phyloP scores from a whole-genome alignment of 2,329 filamentous ascomycete genomes.

The Pestalotiopsis sp. region DNA sequence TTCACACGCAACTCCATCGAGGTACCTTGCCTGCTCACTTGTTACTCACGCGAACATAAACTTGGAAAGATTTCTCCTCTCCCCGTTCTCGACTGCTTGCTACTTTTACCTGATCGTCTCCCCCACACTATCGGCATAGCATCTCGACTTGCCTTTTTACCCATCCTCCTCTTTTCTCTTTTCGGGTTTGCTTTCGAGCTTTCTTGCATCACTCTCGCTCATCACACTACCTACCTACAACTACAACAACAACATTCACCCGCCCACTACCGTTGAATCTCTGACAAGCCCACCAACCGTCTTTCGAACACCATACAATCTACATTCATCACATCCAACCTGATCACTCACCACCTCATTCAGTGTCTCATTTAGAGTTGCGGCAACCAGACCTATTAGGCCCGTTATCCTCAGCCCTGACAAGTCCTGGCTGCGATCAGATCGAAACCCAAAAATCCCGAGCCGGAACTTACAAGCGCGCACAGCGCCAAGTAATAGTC shows the following conservation, averaged over 20 bases:
- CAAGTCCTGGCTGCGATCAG: neutral
- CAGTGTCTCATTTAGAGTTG: slow-evolving; percentile 1
- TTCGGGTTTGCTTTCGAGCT: neutral
- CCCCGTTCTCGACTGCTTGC: neutral
- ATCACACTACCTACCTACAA: neutral
- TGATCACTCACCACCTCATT: neutral
- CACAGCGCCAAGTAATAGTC: slow-evolving; percentile 6
- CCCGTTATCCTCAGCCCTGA: neutral
- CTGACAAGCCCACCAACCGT: neutral
- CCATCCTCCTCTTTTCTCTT: neutral
- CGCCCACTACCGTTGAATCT: neutral
- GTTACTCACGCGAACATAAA: neutral
- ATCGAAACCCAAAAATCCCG: slow-evolving; percentile 3
- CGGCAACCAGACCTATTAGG: neutral
- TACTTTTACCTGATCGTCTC: neutral
- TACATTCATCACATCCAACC: neutral
- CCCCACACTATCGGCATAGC: neutral
- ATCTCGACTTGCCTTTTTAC: neutral
- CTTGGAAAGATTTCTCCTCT: neutral
- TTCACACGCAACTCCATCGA: neutral
- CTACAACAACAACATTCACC: neutral
- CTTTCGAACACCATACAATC: neutral
- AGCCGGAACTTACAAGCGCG: slow-evolving; percentile 5
- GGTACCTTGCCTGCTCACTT: neutral
- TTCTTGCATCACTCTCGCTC: neutral